Conservation (phyloP, 345 rosid genomes). For the Raphanus raphanistrum region DNA sequence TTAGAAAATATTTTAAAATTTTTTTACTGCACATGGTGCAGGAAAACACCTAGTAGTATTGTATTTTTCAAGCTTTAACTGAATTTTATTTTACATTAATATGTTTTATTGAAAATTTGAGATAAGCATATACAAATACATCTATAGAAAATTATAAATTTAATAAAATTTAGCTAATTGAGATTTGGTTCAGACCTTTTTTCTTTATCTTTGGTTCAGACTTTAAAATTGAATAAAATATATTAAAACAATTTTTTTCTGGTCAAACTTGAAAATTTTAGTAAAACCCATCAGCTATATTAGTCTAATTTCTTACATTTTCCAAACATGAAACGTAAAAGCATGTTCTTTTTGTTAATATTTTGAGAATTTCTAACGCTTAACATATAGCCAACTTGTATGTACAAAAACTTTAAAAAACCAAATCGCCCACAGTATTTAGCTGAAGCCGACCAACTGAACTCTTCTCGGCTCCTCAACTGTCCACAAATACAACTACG, state of each 20-base stretch:
- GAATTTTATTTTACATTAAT: background rate
- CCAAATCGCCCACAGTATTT: background rate
- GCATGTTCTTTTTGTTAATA: background rate
- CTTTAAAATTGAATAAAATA: background rate
- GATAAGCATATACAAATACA: too few species aligned
- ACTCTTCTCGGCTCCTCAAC: constrained; percentile 11
- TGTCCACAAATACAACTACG: background rate
- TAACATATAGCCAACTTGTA: background rate
- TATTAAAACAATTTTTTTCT: background rate
- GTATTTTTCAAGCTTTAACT: background rate
- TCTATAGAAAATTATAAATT: background rate
- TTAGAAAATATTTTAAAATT: too few species aligned
- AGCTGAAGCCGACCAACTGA: constrained; percentile 31
- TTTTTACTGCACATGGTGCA: too few species aligned
- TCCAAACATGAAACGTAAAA: background rate
- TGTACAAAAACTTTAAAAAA: background rate
- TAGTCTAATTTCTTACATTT: background rate
- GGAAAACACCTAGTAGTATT: too few species aligned
- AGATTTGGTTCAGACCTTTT: too few species aligned
- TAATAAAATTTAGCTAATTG: background rate
- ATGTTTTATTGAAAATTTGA: background rate
- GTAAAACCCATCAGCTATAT: background rate
- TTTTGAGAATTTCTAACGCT: background rate
- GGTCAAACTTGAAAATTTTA: background rate
- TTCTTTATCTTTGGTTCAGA: background rate